Evolutionary conservation across 345 rosid genomes (phyloP).

Genomic region (Raphanus sativus): DNA sequence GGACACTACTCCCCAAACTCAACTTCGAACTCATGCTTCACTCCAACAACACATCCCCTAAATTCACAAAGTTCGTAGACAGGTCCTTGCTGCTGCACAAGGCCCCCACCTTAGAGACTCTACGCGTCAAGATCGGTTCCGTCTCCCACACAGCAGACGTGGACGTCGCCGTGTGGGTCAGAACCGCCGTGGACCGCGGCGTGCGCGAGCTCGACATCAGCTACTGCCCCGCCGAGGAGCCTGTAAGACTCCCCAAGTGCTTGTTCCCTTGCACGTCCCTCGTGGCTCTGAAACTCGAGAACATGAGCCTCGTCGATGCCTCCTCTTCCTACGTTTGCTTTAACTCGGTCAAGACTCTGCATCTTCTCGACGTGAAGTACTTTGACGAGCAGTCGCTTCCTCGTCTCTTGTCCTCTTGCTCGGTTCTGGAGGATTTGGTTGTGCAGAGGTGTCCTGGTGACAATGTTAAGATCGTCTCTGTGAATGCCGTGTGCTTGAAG

Average conservation of each 20-base stretch:
- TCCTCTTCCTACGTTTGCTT: conserved; percentile 15
- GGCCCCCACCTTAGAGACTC: conserved; percentile 13
- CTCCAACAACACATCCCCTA: background rate
- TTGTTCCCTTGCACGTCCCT: conserved; percentile 24
- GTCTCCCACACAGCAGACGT: background rate
- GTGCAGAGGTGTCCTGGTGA: conserved; percentile 33
- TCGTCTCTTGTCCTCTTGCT: conserved; percentile 13
- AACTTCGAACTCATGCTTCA: conserved; percentile 27
- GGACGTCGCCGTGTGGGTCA: conserved; percentile 29
- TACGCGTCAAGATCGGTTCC: conserved; percentile 27
- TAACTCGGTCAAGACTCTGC: conserved; percentile 26
- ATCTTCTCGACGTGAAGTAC: conserved; percentile 32
- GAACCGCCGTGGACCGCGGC: conserved; percentile 18
- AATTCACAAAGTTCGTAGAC: conserved; percentile 25
- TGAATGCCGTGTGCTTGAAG: background rate
- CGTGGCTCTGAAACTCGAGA: conserved; percentile 23
- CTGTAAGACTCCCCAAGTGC: conserved; percentile 30
- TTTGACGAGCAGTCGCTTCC: conserved; percentile 30
- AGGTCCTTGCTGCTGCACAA: conserved; percentile 36
- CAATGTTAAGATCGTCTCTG: conserved; percentile 23
- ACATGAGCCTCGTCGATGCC: conserved; percentile 16
- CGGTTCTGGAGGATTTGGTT: conserved; percentile 35
- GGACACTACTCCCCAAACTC: conserved; percentile 32
- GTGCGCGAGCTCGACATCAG: conserved; percentile 31
- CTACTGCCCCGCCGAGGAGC: conserved; percentile 12